These are phyloP conservation scores for Cercospora zeina DNA, from an alignment of 2,329 filamentous ascomycete species.

Conservation along the genomic window DNA sequence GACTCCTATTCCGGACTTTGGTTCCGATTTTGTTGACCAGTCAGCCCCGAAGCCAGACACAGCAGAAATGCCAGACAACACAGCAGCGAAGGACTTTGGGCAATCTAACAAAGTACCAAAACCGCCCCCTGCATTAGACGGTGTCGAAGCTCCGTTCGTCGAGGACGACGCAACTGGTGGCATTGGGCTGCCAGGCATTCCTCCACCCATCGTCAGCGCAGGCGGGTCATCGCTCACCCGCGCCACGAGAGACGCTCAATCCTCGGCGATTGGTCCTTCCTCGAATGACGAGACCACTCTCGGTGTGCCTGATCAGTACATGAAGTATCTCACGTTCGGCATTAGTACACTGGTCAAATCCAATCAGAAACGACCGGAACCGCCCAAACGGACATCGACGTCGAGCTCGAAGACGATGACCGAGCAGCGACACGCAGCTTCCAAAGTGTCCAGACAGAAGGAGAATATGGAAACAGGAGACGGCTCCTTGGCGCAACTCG, in stretches of 20 bases:
- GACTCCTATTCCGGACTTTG: constrained; percentile 18
- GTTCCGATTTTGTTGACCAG: constrained; percentile 15
- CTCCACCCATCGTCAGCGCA: constrained; percentile 50
- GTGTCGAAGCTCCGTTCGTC: neutral
- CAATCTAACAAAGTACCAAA: neutral
- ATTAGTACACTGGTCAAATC: constrained; percentile 40
- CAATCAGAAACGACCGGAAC: constrained; percentile 29
- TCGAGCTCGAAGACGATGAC: constrained; percentile 33
- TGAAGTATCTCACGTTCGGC: constrained; percentile 54
- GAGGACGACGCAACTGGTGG: constrained; percentile 16
- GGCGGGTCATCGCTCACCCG: constrained; percentile 48
- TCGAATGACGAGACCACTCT: constrained; percentile 40
- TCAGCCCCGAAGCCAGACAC: constrained; percentile 11
- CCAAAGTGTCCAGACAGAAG: constrained; percentile 15
- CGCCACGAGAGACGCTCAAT: constrained; percentile 43
- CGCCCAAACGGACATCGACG: constrained; percentile 29
- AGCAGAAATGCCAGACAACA: constrained; percentile 13
- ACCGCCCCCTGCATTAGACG: neutral
- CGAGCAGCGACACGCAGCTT: constrained; percentile 15
- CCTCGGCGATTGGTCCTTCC: constrained; percentile 28
- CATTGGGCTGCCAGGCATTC: constrained; percentile 43
- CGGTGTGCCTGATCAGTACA: constrained; percentile 51
- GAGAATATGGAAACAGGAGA: constrained; percentile 22
- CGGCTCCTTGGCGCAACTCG: constrained; percentile 30
- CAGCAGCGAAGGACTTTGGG: constrained; percentile 24